Conservation (phyloP, 2,329 filamentous ascomycete species). For the Paracoccidioides brasiliensis region DNA sequence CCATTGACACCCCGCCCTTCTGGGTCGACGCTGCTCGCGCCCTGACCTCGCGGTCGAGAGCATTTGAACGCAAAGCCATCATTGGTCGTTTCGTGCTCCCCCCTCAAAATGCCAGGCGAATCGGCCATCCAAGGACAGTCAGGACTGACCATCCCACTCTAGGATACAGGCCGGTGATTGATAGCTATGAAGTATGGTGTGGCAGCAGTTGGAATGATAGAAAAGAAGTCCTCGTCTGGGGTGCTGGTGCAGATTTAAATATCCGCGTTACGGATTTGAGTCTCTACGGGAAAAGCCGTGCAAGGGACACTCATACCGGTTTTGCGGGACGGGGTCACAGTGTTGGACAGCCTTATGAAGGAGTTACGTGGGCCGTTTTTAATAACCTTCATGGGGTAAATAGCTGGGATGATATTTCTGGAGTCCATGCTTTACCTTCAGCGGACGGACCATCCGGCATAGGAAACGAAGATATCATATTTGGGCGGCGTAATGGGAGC, state of each 20-base stretch:
- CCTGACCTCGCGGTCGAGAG: conserved; percentile 43
- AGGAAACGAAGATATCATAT: conserved; percentile 36
- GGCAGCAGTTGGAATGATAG: conserved; percentile 35
- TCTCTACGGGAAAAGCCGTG: conserved; percentile 8
- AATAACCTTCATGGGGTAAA: conserved; percentile 38
- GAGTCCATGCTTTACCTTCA: conserved; percentile 40
- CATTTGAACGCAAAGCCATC: conserved; percentile 44
- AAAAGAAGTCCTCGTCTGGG: conserved; percentile 46
- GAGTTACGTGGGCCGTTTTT: conserved; percentile 39
- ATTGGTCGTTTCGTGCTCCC: conserved; percentile 41
- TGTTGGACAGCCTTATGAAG: conserved; percentile 14
- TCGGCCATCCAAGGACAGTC: conserved; percentile 23
- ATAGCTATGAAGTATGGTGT: conserved; percentile 43
- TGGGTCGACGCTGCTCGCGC: conserved; percentile 41
- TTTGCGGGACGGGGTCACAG: background rate
- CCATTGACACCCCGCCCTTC: conserved; percentile 28
- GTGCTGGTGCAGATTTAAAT: conserved; percentile 45
- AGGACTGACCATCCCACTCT: conserved; percentile 38
- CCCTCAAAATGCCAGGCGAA: conserved; percentile 27
- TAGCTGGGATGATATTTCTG: conserved; percentile 47
- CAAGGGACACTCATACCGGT: background rate
- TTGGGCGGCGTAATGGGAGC: conserved; percentile 44
- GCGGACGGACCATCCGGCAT: conserved; percentile 23
- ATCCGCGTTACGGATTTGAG: conserved; percentile 37
- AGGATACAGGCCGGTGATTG: conserved; percentile 46